These are phyloP conservation scores for Penicillium nordicum DNA, from an alignment of 2,329 filamentous ascomycete genomes.

Conservation along the genomic window DNA sequence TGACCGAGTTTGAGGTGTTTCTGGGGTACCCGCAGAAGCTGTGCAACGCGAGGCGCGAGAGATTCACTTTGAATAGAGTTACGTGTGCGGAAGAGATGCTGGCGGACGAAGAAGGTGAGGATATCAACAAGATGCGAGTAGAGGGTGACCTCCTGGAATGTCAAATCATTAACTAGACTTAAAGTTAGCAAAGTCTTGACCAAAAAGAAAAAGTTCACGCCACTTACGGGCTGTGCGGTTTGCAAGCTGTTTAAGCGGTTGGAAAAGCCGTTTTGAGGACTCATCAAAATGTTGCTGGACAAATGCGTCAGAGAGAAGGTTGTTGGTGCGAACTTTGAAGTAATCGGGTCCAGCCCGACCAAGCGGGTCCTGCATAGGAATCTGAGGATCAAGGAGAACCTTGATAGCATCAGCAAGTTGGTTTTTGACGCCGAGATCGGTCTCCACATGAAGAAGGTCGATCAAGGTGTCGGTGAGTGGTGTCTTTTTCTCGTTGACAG, in stretches of 20 bases:
- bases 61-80: conserved; percentile 80
- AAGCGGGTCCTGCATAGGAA: conserved; percentile 58
- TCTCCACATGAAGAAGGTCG: conserved; percentile 84
- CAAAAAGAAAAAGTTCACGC: background rate
- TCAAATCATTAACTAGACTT: conserved; percentile 62
- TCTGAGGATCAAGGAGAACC: conserved; percentile 75
- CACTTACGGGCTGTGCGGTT: conserved; percentile 53
- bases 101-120: conserved; percentile 86
- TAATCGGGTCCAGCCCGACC: conserved; percentile 64
- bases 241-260: conserved; percentile 78
- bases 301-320: conserved; percentile 79
- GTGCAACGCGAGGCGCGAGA: conserved; percentile 72
- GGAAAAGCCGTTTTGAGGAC: conserved; percentile 80
- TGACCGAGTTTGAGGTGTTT: conserved; percentile 88
- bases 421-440: conserved; percentile 89
- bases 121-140: conserved; percentile 91
- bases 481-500: conserved; percentile 79
- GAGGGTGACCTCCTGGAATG: conserved; percentile 80
- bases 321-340: conserved; percentile 60
- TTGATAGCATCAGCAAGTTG: conserved; percentile 95
- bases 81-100: conserved; percentile 82
- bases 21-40: conserved; percentile 76
- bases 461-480: conserved; percentile 90
- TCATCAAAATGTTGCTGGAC: conserved; percentile 85
- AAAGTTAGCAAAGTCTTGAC: conserved; percentile 4